These are phyloP conservation scores for Botrytis porri DNA, from an alignment of 2,329 filamentous ascomycete species.

Conservation along the genomic window DNA sequence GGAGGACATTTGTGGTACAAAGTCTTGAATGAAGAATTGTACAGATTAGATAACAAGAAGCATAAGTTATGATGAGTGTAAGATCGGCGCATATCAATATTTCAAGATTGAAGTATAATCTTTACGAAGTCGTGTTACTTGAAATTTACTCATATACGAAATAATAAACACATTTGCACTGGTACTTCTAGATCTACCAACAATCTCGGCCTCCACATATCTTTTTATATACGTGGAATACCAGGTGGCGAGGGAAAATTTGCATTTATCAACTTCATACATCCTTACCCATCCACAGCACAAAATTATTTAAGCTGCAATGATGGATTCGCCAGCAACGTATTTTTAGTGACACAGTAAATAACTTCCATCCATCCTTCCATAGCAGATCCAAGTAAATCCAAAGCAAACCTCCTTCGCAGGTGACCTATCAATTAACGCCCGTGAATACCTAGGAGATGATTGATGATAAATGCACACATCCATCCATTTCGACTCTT, in stretches of 20 bases:
- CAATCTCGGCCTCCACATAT: not conserved
- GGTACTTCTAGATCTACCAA: too few relatives aligned
- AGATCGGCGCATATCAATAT: not conserved
- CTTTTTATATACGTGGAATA: not conserved
- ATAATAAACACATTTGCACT: not conserved
- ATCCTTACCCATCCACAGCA: not conserved
- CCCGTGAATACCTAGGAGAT: not conserved
- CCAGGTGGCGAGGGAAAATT: not conserved
- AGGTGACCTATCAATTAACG: conserved; percentile 8
- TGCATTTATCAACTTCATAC: conserved; percentile 1
- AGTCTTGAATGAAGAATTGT: not conserved
- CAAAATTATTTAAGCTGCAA: not conserved
- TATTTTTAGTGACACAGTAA: not conserved
- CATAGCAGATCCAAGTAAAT: not conserved
- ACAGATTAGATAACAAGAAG: conserved; percentile 3
- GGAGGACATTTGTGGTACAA: not conserved
- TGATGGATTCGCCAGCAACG: not conserved
- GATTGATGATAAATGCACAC: not conserved
- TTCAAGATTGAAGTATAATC: not conserved
- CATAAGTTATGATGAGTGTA: not conserved
- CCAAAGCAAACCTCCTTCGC: not conserved
- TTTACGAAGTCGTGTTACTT: not conserved
- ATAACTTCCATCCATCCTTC: not conserved
- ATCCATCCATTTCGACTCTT: not conserved
- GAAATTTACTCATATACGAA: not conserved